Evolutionary conservation across 306 rosid species (phyloP).

Genomic region (Medicago arabica): DNA sequence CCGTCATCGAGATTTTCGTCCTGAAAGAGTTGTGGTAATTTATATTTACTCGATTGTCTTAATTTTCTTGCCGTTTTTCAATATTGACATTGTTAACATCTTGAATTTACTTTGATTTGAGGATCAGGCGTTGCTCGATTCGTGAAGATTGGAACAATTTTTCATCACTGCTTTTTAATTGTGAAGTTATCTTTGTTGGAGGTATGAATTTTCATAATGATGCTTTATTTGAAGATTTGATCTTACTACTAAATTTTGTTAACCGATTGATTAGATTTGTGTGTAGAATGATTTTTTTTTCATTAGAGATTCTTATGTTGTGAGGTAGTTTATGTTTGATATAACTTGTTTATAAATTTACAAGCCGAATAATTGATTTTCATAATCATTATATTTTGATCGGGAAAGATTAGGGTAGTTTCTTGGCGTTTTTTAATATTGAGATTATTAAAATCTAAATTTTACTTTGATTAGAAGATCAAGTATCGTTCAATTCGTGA

Average conservation of each 20-base stretch:
- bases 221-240: not conserved
- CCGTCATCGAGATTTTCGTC: not conserved
- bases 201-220: not conserved
- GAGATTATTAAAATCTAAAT: no score
- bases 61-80: no score
- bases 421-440: no score
- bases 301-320: not conserved
- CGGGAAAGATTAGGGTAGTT: no score
- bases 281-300: not conserved
- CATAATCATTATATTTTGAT: not conserved
- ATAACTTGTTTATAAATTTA: not conserved
- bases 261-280: not conserved
- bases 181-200: not conserved
- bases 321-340: not conserved
- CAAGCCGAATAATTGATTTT: not conserved
- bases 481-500: no score
- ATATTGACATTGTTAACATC: not conserved
- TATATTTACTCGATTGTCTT: not conserved
- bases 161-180: not conserved
- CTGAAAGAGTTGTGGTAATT: not conserved
- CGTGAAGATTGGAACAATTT: not conserved
- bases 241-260: not conserved
- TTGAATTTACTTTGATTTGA: not conserved
- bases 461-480: no score
- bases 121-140: not conserved